Conservation (phyloP, 768 basidiomycete genomes). For the Lentinula sp. region DNA sequence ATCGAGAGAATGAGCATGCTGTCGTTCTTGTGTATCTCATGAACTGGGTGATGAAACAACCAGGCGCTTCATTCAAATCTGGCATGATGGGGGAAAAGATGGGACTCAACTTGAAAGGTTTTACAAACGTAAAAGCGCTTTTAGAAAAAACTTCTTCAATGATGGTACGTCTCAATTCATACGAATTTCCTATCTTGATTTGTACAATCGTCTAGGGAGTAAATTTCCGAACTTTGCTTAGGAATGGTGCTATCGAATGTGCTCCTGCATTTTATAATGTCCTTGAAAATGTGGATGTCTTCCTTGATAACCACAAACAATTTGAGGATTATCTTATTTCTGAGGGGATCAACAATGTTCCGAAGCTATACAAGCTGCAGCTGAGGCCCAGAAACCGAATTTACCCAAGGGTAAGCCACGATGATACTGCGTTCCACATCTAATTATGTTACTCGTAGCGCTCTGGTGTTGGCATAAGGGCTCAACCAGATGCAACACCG, state of each 20-base stretch:
- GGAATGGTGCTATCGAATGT: neutral
- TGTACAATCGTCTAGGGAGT: neutral
- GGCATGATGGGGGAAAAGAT: neutral
- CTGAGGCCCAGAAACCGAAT: neutral
- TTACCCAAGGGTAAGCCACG: neutral
- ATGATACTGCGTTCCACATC: neutral
- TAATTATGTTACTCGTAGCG: neutral
- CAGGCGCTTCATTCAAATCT: neutral
- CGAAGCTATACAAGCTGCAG: neutral
- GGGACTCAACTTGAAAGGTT: neutral
- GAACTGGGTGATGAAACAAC: slow-evolving; percentile 37
- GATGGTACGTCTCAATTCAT: neutral
- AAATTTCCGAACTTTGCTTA: neutral
- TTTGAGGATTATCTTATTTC: neutral
- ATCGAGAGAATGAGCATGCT: slow-evolving; percentile 18
- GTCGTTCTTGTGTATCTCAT: slow-evolving; percentile 38
- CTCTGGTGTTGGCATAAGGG: neutral
- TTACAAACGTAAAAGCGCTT: neutral
- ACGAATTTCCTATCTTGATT: neutral
- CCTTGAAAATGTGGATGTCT: neutral
- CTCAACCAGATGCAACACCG: neutral
- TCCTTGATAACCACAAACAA: neutral
- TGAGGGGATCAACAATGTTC: neutral
- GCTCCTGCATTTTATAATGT: neutral
- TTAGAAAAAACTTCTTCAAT: neutral